Evolutionary conservation across 441 rosid species (phyloP), one percentile per base, ranked within the genome.

Genomic region (Viola pubescens): DNA sequence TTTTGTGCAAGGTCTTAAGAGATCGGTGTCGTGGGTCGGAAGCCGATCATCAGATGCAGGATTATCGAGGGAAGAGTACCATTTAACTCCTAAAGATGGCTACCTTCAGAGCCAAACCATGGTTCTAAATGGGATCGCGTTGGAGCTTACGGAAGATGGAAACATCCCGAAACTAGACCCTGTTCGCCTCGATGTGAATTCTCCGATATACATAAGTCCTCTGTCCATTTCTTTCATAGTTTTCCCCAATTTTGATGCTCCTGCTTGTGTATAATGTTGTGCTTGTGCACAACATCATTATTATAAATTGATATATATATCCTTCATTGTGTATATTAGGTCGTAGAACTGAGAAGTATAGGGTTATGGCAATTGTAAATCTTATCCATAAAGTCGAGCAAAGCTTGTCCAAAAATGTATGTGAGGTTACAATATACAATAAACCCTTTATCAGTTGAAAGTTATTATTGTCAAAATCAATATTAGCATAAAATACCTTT

Each of bases 31-130:
- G 3, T 89, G 94, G 76, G 70, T 83, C 0, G 97, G 96, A 62
- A 69, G 42, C 44, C 73, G 76, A 69, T 80, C 87, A 47, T 70
- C 79, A 0, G 79, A 74, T 34, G 80, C 69, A 41, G 53, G 66
- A 37, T 44, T 83, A 44, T 61, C 64, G 57, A 77, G 97, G 72
- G 97, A 94, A 72, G 99, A 94, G 71, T 94, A 94, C 72, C 95
- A 88, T 72, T 75, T 94, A 54, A 86, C 89, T 48, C 86, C 99
- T 0, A 77, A 83, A 67, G 79, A 84, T 16, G 82, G 94, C 37
- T 50, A 75, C 60, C 68, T 94, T 16, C 75, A 42, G 55, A 90
- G 97, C 78, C 77, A 72, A 67, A 87, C 83, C 45, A 75, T 86
- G 89, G 55, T 86, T 63, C 81, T 94, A 14, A 94, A 94, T 14